Percentiles rank a stretch among this genome's conserved stretches.
phyloP scores from a whole-genome alignment of 495 filamentous ascomycete genomes.

The Thozetella sp. region DNA sequence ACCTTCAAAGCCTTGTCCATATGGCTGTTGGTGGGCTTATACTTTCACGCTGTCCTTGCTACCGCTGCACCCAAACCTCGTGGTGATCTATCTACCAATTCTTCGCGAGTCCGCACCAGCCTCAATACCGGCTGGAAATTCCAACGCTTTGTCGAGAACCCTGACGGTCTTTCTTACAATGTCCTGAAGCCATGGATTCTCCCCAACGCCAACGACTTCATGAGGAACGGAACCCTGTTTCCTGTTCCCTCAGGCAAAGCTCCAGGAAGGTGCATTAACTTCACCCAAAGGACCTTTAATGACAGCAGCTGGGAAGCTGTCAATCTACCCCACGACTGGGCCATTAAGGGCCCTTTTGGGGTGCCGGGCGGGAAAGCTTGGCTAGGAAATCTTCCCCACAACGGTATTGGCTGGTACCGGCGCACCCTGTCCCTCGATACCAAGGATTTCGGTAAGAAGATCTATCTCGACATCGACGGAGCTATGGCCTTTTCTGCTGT shows the following conservation, averaged over 20 bases:
- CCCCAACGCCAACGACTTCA: constrained; percentile 39
- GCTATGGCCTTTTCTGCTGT: constrained; percentile 50
- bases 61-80: too few relatives aligned
- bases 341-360: constrained; percentile 46
- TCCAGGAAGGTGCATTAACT: constrained; percentile 26
- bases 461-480: constrained; percentile 50
- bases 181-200: constrained; percentile 39
- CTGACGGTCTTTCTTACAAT: constrained; percentile 34
- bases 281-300: constrained; percentile 33
- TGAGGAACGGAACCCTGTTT: constrained; percentile 23
- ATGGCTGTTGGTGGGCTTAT: too few relatives aligned
- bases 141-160: constrained; percentile 32
- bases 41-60: too few relatives aligned
- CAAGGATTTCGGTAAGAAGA: constrained; percentile 28
- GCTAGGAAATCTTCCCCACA: constrained; percentile 55
- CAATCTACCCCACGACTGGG: constrained; percentile 50
- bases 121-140: constrained; percentile 38
- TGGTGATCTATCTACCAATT: too few relatives aligned
- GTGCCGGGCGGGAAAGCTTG: constrained; percentile 49
- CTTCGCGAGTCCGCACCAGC: constrained; percentile 21
- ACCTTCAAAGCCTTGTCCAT: too few relatives aligned
- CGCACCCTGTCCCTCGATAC: constrained; percentile 27
- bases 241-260: constrained; percentile 25
- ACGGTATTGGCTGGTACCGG: constrained; percentile 53
- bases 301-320: constrained; percentile 36